Evolutionary conservation across 805 yeast genomes (phyloP), one percentile per base, ranked within the genome.

Genomic region (Saccharomycopsis schoenii): DNA sequence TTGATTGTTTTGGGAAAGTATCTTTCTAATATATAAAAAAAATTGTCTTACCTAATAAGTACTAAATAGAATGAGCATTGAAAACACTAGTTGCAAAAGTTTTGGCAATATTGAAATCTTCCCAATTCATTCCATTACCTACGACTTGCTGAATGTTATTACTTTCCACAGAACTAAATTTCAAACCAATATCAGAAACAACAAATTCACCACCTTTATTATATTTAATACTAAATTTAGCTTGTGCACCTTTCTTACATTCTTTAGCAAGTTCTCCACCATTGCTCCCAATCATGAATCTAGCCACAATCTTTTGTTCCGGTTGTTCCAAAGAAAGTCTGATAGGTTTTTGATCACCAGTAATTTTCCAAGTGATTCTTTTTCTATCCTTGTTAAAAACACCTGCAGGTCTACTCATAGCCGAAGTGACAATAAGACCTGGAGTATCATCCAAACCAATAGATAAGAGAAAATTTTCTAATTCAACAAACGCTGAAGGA

Each of bases 321-420:
- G 67, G 68, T 1, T 71, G 71, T 17, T 57, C 57, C 63, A 73
- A 72, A 34, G 67, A 66, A 24, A 83, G 67, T 2, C 67, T 69
- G 11, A 80, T 67, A 12, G 79, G 76, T 55, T 74, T 76, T 17
- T 47, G 52, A 24, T 47, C n/a, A 2, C 34, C 52, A 61, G 66
- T 74, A 66, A 84, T 83, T 70, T 87, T 82, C 97, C 97, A 92
- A 0, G 94, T 86, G 61, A 94, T 85, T 73, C 97, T 82, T 66
- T 83, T 86, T 69, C 83, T 85, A 58, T 91, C 97, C 68, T 83
- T 86, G 73, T 86, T 89, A 77, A 91, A 93, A 0, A 96, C 83
- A 61, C 97, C 98, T 60, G 88, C 85, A 4, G 99, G 99, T 70
- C 88, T 89, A 2, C 96, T 87, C 64, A 91, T 84, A 0, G 97